Evolutionary conservation across 1,284 basidiomycete genomes (phyloP).

Genomic region (Tilletia caries): DNA sequence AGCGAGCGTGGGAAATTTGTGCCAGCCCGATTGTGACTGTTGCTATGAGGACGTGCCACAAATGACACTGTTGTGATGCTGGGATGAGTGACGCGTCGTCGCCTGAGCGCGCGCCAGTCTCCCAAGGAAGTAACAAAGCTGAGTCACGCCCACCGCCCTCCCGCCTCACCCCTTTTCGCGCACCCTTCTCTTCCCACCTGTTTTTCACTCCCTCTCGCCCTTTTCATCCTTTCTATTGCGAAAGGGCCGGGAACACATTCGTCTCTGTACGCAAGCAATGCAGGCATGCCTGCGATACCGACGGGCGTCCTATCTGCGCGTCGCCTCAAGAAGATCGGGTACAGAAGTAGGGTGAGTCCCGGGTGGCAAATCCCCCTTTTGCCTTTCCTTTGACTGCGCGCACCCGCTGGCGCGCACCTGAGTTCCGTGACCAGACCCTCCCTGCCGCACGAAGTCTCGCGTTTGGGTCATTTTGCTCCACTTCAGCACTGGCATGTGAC

Average conservation of each 20-base stretch:
- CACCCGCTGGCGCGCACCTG: neutral
- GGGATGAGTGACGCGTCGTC: neutral
- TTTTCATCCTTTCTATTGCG: neutral
- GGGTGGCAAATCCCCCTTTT: neutral
- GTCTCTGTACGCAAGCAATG: constrained; percentile 26
- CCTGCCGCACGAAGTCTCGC: neutral
- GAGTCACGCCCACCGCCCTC: neutral
- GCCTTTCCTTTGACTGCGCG: neutral
- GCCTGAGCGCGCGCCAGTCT: no score
- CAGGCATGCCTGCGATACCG: constrained; percentile 13
- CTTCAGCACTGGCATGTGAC: neutral
- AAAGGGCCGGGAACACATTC: neutral
- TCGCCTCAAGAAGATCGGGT: constrained; percentile 7
- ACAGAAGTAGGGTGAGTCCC: constrained; percentile 4
- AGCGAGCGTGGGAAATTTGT: neutral
- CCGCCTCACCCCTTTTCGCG: constrained; percentile 33
- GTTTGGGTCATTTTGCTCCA: neutral
- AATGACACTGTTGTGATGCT: neutral
- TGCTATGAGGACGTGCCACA: neutral
- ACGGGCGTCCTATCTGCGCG: constrained; percentile 8
- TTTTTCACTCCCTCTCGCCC: constrained; percentile 17
- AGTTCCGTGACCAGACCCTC: no score
- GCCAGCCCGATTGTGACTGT: neutral
- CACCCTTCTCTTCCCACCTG: constrained; percentile 24
- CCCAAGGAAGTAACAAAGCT: neutral